Base-by-base conservation (phyloP, 2,329 filamentous ascomycete species). In the Xylariomycetidae sp. region DNA sequence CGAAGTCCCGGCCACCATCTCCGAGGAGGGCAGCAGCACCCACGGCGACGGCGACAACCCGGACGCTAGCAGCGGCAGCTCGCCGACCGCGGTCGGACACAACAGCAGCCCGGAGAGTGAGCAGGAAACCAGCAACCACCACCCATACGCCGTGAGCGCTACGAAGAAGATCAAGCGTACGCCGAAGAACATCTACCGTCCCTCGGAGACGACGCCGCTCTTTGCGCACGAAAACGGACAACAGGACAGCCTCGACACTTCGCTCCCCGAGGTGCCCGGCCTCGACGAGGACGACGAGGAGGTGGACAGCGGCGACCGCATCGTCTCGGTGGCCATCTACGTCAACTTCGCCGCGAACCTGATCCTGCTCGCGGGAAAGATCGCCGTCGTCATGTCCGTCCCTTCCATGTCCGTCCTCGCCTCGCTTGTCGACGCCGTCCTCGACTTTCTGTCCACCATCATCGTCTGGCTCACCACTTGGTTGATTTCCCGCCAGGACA, bases 301-400 rank as follows among this genome's bases (percentile, higher is more conserved):
- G 15, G 47, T 88, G 3, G 82, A 88, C 51, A 85, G 80, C 42
- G 71, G 79, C 29, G 80, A 82, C 38, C 77, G 74, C 12, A 76
- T 94, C 30, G 87, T 95, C 30, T 82, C 79, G n/a, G 53, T 92
- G 14, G 89, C 90, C 25, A 92, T 96, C 50, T 90, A 88, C 57
- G 64, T 93, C 57, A 95, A 93, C 54, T 74, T 93, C 30, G 61
- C 74, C 15, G 88, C 87, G 38, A 95, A 95, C 54, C 67, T 77
- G 3, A 64, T 85, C 26, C 69, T 94, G 2, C 71, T 94, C 3
- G 72, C 73, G 6, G 76, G 85, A 39, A 94, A 95, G 57, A 74
- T 88, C 31, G 72, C 75, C 24, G 86, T 92, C 32, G 79, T 89
- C 25, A 54, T 86, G 20, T 74, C 86, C 32, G 87, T 88, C 0